phyloP scores from a whole-genome alignment of 1,139 yeast genomes.

The Kluyveromyces sp. region DNA sequence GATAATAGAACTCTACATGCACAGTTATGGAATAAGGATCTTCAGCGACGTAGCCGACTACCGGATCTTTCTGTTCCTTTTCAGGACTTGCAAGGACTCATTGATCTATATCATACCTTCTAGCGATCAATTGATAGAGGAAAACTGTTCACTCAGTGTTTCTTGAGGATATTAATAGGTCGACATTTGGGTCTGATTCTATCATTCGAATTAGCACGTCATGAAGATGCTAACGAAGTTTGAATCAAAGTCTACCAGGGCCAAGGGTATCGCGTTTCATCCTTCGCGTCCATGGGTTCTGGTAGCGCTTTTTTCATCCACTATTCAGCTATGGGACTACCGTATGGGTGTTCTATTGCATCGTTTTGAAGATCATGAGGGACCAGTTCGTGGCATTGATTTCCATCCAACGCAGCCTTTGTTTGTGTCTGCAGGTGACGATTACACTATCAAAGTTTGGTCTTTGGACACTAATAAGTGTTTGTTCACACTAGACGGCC shows the following conservation, averaged over 20 bases:
- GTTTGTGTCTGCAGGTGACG: conserved; percentile 97
- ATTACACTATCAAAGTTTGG: conserved; percentile 93
- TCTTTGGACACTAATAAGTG: conserved; percentile 87
- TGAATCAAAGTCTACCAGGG: conserved; percentile 97
- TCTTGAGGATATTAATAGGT: background rate
- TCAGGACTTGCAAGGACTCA: background rate
- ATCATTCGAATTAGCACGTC: conserved; percentile 22
- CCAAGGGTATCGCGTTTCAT: conserved; percentile 97
- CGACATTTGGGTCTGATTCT: background rate
- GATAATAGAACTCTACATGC: background rate
- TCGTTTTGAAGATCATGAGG: conserved; percentile 96
- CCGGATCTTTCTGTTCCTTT: background rate
- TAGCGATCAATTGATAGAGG: background rate
- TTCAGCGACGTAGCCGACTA: background rate
- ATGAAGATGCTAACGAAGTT: conserved; percentile 98
- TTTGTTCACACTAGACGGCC: conserved; percentile 85
- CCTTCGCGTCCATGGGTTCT: conserved; percentile 92
- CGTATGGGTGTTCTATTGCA: conserved; percentile 98
- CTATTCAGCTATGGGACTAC: conserved; percentile 97
- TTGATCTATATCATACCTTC: background rate
- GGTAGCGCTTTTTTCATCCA: conserved; percentile 89
- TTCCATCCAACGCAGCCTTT: conserved; percentile 98
- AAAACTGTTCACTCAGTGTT: background rate
- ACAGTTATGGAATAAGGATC: background rate
- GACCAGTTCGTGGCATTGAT: conserved; percentile 92